Percentiles rank a stretch among this genome's conserved stretches.
Conservation (phyloP, 495 filamentous ascomycete genomes). For the Daldinia loculata region DNA sequence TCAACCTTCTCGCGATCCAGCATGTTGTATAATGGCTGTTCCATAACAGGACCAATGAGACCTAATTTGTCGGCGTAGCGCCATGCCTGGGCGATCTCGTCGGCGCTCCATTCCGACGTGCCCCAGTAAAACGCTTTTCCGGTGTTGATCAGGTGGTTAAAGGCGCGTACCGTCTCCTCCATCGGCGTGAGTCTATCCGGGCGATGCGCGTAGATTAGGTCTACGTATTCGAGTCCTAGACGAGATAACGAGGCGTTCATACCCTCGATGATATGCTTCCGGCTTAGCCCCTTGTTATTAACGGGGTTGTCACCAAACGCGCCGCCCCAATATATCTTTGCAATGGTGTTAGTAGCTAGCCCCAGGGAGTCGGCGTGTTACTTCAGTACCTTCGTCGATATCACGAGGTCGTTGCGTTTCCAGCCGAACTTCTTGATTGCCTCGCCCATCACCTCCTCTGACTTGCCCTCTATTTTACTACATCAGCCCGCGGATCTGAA, state of each 20-base stretch:
- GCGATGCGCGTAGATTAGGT: slow-evolving; percentile 85
- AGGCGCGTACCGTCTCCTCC: slow-evolving; percentile 84
- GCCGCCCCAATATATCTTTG: slow-evolving; percentile 65
- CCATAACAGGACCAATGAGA: slow-evolving; percentile 82
- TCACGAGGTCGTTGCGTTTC: slow-evolving; percentile 83
- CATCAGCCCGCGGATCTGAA: slow-evolving; percentile 7
- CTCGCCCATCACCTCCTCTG: slow-evolving; percentile 77
- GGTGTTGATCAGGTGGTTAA: slow-evolving; percentile 80
- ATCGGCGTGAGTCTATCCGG: slow-evolving; percentile 85
- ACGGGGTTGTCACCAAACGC: slow-evolving; percentile 68
- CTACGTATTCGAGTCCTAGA: slow-evolving; percentile 77
- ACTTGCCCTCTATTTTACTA: slow-evolving; percentile 59
- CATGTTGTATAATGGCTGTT: slow-evolving; percentile 89
- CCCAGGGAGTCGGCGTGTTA: background rate
- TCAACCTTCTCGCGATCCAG: slow-evolving; percentile 78
- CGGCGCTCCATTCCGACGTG: slow-evolving; percentile 85
- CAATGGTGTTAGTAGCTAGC: background rate
- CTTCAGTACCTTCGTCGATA: slow-evolving; percentile 76
- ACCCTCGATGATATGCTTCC: slow-evolving; percentile 83
- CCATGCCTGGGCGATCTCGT: slow-evolving; percentile 81
- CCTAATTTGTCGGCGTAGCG: slow-evolving; percentile 74
- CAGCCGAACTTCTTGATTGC: slow-evolving; percentile 73
- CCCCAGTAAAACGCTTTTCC: slow-evolving; percentile 92
- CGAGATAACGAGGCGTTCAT: slow-evolving; percentile 70
- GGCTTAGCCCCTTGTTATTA: slow-evolving; percentile 79